Evolutionary conservation across 164 flowering plant species (phyloP).

Genomic region (Vitis riparia): DNA sequence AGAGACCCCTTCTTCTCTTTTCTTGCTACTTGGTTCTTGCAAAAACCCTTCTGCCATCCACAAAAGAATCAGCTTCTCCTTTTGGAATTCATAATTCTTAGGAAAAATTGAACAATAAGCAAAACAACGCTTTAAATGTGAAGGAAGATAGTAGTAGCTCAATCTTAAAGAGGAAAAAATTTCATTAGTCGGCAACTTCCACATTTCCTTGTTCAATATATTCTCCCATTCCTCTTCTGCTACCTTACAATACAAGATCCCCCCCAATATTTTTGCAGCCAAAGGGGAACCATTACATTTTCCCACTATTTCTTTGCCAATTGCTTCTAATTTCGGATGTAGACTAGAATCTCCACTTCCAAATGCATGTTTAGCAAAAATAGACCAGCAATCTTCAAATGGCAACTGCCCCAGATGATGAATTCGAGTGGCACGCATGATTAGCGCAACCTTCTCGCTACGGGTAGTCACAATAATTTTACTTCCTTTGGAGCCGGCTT

Average conservation of each 20-base stretch:
- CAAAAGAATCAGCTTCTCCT: too few relatives aligned
- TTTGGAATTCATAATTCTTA: too few relatives aligned
- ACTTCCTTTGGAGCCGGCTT: not conserved
- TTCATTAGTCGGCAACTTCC: constrained; percentile 1
- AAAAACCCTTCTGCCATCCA: too few relatives aligned
- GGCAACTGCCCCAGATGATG: not conserved
- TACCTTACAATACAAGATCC: not conserved
- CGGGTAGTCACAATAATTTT: constrained; percentile 13
- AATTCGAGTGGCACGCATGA: not conserved
- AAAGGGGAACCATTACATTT: constrained; percentile 11
- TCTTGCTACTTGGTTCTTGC: too few relatives aligned
- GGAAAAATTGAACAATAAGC: too few relatives aligned
- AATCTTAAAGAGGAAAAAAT: constrained; percentile 5
- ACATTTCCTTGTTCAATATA: not conserved
- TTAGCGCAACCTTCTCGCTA: not conserved
- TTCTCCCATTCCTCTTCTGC: not conserved
- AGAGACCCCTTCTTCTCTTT: too few relatives aligned
- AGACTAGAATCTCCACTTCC: not conserved
- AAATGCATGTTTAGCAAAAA: constrained; percentile 9
- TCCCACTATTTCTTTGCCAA: constrained; percentile 8
- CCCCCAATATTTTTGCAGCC: constrained; percentile 15
- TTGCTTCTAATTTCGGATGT: not conserved
- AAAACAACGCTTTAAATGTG: constrained; percentile 22
- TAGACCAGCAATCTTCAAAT: not conserved
- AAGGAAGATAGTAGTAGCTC: constrained; percentile 26